Percentiles rank a stretch among this genome's conserved stretches.
Conservation (phyloP, 2,329 filamentous ascomycete species). For the Lecanosticta acicola region DNA sequence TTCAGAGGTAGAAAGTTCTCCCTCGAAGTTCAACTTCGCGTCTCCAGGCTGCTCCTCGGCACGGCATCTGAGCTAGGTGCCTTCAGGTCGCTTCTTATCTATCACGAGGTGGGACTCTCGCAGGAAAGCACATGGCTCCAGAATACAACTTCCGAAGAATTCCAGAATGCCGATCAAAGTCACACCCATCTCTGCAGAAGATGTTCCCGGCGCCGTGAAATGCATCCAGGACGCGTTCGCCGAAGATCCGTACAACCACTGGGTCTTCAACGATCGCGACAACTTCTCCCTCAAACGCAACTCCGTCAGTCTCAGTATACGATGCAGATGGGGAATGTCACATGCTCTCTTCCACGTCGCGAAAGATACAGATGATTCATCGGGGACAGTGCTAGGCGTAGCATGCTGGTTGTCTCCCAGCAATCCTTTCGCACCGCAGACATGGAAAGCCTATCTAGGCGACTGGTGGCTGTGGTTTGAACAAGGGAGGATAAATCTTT, state of each 20-base stretch:
- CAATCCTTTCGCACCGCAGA: constrained; percentile 42
- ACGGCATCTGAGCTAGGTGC: too few species aligned
- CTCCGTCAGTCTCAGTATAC: constrained; percentile 56
- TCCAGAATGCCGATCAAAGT: constrained; percentile 45
- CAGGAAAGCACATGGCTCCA: too few species aligned
- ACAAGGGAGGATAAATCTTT: constrained; percentile 62
- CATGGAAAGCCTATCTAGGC: constrained; percentile 56
- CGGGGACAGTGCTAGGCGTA: constrained; percentile 56
- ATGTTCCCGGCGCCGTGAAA: constrained; percentile 59
- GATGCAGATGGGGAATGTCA: constrained; percentile 65
- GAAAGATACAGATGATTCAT: constrained; percentile 47
- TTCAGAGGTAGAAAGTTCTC: background rate
- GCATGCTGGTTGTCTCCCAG: constrained; percentile 64
- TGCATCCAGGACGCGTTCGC: constrained; percentile 63
- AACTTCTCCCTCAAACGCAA: constrained; percentile 55
- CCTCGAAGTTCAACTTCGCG: too few species aligned
- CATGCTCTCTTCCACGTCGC: constrained; percentile 66
- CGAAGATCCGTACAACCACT: constrained; percentile 61
- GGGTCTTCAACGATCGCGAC: constrained; percentile 51
- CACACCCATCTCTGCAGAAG: constrained; percentile 49
- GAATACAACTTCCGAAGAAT: background rate
- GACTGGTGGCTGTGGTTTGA: constrained; percentile 59
- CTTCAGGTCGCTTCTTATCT: too few species aligned
- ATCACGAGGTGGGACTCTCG: too few species aligned
- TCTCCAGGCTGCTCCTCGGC: too few species aligned